Conservation (phyloP, 495 filamentous ascomycete species). For the Physcia stellaris region DNA sequence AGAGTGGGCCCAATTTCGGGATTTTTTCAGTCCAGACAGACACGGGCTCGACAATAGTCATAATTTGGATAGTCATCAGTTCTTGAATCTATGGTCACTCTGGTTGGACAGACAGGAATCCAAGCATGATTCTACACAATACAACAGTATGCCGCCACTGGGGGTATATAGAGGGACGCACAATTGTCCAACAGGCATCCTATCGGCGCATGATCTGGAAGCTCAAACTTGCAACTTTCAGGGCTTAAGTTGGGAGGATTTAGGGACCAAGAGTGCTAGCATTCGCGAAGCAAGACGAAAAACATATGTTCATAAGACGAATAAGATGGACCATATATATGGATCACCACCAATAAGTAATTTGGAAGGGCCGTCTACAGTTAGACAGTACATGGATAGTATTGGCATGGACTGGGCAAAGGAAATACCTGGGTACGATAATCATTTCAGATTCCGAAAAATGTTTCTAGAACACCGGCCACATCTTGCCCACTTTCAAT, state of each 20-base stretch:
- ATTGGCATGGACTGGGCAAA: constrained; percentile 19
- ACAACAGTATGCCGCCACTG: no score
- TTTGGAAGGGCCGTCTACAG: background rate
- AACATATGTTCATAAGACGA: constrained; percentile 46
- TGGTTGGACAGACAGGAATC: no score
- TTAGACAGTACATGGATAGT: background rate
- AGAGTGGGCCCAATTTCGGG: no score
- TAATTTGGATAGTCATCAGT: no score
- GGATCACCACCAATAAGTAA: no score
- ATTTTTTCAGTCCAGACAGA: no score
- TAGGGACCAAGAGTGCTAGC: constrained; percentile 45
- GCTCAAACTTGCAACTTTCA: constrained; percentile 60
- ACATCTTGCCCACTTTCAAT: constrained; percentile 70
- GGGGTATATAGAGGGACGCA: no score
- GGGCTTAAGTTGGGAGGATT: constrained; percentile 55
- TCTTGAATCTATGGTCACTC: no score
- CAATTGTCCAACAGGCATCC: no score
- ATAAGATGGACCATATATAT: constrained; percentile 17
- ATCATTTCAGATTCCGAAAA: constrained; percentile 55
- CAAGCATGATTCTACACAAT: no score
- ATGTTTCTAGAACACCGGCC: constrained; percentile 55
- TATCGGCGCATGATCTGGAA: no score
- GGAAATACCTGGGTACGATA: constrained; percentile 29
- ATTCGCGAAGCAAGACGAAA: constrained; percentile 42
- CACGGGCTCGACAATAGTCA: no score